A percentile compares a stretch with the other conserved stretches of the same genome.
phyloP scores from a whole-genome alignment of 140 eudicot species.

The Senecio squalidus region DNA sequence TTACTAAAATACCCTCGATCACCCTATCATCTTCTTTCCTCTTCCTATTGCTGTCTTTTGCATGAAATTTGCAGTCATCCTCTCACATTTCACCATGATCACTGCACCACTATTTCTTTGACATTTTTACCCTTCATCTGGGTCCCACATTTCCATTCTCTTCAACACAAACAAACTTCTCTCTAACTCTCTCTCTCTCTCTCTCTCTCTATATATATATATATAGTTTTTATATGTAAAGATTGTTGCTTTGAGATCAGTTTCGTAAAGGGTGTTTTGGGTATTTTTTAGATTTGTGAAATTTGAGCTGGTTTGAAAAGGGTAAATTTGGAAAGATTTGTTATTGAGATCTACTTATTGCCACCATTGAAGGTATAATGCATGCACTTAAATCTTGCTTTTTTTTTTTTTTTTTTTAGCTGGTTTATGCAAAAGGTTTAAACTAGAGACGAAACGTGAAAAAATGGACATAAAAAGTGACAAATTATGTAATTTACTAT shows the following conservation, averaged over 20 bases:
- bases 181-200: background rate
- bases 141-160: conserved; percentile 21
- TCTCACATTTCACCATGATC: conserved; percentile 19
- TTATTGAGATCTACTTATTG: conserved; percentile 13
- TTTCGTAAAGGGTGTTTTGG: conserved; percentile 4
- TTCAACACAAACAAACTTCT: background rate
- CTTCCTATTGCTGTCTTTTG: conserved; percentile 13
- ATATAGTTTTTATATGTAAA: background rate
- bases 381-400: conserved; percentile 17
- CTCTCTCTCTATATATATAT: background rate
- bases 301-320: conserved; percentile 5
- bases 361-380: conserved; percentile 18
- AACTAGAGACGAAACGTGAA: no score
- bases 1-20: conserved; percentile 13
- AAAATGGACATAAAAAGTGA: no score
- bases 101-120: conserved; percentile 5
- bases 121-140: conserved; percentile 23
- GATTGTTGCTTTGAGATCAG: background rate
- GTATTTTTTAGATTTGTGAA: conserved; percentile 8
- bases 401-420: background rate
- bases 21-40: conserved; percentile 14
- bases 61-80: conserved; percentile 30
- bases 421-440: no score
- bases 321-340: background rate
- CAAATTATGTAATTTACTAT: no score